Evolutionary conservation across 139 green algal species (phyloP).

Genomic region (Tetradesmus lagerheimii): DNA sequence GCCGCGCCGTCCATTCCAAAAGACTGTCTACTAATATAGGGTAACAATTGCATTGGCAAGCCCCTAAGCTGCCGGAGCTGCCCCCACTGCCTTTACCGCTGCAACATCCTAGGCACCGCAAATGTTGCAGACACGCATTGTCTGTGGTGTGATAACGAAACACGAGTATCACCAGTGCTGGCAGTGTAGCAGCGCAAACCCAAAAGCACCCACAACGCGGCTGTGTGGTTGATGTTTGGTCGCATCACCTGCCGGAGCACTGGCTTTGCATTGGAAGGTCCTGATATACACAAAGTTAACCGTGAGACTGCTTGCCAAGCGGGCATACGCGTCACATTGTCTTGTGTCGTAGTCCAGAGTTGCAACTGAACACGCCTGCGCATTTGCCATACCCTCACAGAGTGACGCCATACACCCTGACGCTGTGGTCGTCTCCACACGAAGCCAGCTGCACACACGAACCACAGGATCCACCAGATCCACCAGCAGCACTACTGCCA

Average conservation of each 20-base stretch:
- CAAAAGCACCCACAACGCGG: no score
- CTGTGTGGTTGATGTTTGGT: no score
- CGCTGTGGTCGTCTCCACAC: constrained; percentile 73
- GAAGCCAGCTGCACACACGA: constrained; percentile 63
- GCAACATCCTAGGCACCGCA: not conserved
- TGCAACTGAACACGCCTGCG: not conserved
- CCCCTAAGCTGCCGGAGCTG: not conserved
- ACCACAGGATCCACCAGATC: no score
- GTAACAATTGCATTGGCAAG: not conserved
- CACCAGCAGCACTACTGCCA: not conserved
- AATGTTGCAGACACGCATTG: not conserved
- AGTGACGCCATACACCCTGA: constrained; percentile 67
- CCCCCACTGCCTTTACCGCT: not conserved
- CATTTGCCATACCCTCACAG: not conserved
- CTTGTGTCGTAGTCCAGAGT: not conserved
- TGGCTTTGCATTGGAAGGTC: no score
- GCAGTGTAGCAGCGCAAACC: no score
- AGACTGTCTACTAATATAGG: not conserved
- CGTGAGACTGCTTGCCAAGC: not conserved
- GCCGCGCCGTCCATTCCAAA: not conserved
- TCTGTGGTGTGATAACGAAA: no score
- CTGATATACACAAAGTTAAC: no score
- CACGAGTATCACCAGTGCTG: no score
- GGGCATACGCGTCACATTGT: not conserved
- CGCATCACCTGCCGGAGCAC: no score